These are phyloP conservation scores for Verticillium albo-atrum DNA, from an alignment of 2,329 filamentous ascomycete genomes.

Conservation along the genomic window DNA sequence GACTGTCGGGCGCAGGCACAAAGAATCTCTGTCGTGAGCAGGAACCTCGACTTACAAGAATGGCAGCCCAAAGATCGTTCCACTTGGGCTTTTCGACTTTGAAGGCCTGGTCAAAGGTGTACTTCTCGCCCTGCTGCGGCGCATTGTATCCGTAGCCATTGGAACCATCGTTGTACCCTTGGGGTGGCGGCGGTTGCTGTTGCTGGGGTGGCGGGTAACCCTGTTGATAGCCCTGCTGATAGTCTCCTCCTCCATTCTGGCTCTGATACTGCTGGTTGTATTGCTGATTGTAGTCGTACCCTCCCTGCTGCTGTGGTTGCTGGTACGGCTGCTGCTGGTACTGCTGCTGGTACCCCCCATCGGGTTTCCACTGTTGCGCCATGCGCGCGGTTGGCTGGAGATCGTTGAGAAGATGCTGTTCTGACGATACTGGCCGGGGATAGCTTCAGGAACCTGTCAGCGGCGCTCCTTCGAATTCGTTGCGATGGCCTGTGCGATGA, in stretches of 20 bases:
- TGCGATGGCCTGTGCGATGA: background rate
- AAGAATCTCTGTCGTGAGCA: slow-evolving; percentile 14
- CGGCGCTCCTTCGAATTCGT: background rate
- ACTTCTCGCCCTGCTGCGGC: slow-evolving; percentile 39
- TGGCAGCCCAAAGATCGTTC: slow-evolving; percentile 85
- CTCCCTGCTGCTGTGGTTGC: background rate
- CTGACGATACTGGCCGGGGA: slow-evolving; percentile 10
- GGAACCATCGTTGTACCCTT: slow-evolving; percentile 12
- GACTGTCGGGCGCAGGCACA: too few relatives aligned
- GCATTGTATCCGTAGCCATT: slow-evolving; percentile 27
- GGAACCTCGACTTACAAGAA: slow-evolving; percentile 53
- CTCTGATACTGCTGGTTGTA: slow-evolving; percentile 20
- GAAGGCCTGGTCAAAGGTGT: slow-evolving; percentile 75
- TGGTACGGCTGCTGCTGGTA: slow-evolving; percentile 12
- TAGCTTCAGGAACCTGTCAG: background rate
- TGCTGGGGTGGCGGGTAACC: slow-evolving; percentile 17
- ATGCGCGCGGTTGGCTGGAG: slow-evolving; percentile 3
- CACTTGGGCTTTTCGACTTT: slow-evolving; percentile 79
- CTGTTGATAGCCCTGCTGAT: slow-evolving; percentile 19
- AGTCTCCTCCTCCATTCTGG: background rate
- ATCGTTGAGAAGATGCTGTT: slow-evolving; percentile 8
- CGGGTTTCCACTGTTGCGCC: background rate
- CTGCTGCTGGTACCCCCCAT: slow-evolving; percentile 6
- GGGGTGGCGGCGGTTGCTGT: slow-evolving; percentile 16
- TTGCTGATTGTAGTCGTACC: background rate